These are phyloP conservation scores for Arachnomyces sp. DNA, from an alignment of 2,329 filamentous ascomycete species.

Conservation along the genomic window DNA sequence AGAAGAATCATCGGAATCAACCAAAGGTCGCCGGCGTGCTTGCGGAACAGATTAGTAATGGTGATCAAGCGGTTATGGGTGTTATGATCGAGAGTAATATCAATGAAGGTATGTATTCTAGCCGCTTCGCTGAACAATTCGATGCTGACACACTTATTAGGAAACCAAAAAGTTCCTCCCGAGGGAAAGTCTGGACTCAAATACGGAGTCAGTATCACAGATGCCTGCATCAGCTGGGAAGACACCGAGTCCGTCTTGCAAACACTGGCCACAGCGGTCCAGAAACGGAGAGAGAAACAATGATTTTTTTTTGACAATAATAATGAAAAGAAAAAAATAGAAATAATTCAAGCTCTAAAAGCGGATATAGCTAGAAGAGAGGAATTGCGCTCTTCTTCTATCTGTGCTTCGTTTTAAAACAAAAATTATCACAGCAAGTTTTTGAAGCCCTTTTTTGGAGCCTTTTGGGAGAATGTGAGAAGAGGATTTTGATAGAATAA, in stretches of 20 bases:
- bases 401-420: too few relatives aligned
- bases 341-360: too few relatives aligned
- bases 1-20: slow-evolving; percentile 96
- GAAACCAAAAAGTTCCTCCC: slow-evolving; percentile 82
- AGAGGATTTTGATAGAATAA: too few relatives aligned
- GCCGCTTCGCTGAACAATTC: slow-evolving; percentile 1
- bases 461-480: too few relatives aligned
- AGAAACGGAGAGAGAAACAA: slow-evolving; percentile 55
- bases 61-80: slow-evolving; percentile 84
- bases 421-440: too few relatives aligned
- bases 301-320: slow-evolving; percentile 4
- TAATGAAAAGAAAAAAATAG: too few relatives aligned
- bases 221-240: slow-evolving; percentile 93
- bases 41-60: slow-evolving; percentile 75
- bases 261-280: slow-evolving; percentile 70
- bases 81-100: slow-evolving; percentile 99
- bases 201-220: slow-evolving; percentile 93
- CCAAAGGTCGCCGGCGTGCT: slow-evolving; percentile 79
- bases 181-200: slow-evolving; percentile 80
- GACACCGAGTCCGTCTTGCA: slow-evolving; percentile 76
- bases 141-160: slow-evolving; percentile 18
- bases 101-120: slow-evolving; percentile 62
- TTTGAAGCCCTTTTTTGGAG: too few relatives aligned
- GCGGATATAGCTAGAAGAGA: too few relatives aligned
- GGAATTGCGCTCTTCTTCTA: too few relatives aligned